These are phyloP conservation scores for Lactarius deliciosus DNA, from an alignment of 768 basidiomycete species.

Conservation along the genomic window DNA sequence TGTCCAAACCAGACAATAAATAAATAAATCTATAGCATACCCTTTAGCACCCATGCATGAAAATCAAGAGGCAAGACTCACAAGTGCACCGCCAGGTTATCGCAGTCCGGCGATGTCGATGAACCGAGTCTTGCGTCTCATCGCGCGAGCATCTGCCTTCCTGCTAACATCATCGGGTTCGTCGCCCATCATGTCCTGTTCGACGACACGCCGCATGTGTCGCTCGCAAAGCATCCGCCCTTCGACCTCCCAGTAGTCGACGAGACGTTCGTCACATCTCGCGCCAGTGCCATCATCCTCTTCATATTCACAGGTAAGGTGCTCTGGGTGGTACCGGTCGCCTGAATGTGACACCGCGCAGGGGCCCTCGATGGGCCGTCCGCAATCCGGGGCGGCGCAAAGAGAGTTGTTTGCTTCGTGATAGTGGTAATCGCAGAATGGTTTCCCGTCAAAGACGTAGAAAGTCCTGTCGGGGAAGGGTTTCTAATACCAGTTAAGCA, in stretches of 20 bases:
- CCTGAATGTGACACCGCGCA: constrained; percentile 85
- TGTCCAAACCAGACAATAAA: not conserved
- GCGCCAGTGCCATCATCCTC: constrained; percentile 36
- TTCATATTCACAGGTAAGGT: constrained; percentile 75
- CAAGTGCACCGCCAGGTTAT: constrained; percentile 14
- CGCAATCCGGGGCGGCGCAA: constrained; percentile 75
- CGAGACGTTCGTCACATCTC: constrained; percentile 54
- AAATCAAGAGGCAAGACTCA: not conserved
- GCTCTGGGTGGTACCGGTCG: constrained; percentile 84
- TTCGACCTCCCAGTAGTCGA: constrained; percentile 90
- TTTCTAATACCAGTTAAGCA: constrained; percentile 46
- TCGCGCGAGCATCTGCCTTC: constrained; percentile 48
- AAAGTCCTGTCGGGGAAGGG: constrained; percentile 91
- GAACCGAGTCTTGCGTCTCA: constrained; percentile 77
- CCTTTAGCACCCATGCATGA: not conserved
- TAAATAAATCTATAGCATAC: not conserved
- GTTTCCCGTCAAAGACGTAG: constrained; percentile 88
- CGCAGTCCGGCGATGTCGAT: constrained; percentile 57
- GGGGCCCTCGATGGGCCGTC: constrained; percentile 89
- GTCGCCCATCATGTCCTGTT: constrained; percentile 30
- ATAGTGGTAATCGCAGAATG: constrained; percentile 90
- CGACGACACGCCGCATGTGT: constrained; percentile 51
- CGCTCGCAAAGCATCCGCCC: constrained; percentile 83
- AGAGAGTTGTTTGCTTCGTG: constrained; percentile 89
- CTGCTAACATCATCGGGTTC: constrained; percentile 24